Evolutionary conservation across 768 basidiomycete genomes (phyloP).

Genomic region (Amanita rubescens): DNA sequence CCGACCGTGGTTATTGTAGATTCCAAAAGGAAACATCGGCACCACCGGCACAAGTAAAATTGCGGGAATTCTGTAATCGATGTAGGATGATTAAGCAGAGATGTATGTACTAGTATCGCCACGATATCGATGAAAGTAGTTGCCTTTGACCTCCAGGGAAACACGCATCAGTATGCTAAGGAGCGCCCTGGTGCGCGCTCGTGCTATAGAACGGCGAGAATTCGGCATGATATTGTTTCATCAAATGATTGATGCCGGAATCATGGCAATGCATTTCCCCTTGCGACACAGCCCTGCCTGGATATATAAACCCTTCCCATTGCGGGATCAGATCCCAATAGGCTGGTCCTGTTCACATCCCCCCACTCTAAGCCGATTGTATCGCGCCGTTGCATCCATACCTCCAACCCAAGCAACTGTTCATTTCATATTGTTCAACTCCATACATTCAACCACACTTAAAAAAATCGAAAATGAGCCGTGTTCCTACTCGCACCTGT

Average conservation of each 20-base stretch:
- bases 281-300: background rate
- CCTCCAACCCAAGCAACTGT: constrained; percentile 11
- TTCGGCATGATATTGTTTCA: background rate
- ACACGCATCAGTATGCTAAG: no score
- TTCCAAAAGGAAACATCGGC: constrained; percentile 23
- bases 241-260: background rate
- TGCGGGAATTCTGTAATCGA: background rate
- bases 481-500: constrained; percentile 35
- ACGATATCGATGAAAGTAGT: background rate
- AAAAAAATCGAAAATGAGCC: constrained; percentile 20
- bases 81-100: no score
- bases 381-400: constrained; percentile 25
- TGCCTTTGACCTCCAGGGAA: no score
- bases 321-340: constrained; percentile 19
- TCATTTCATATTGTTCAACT: constrained; percentile 10
- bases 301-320: constrained; percentile 26
- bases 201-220: no score
- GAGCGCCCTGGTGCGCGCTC: no score
- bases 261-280: background rate
- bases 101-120: background rate
- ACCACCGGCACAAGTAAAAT: constrained; percentile 15
- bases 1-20: constrained; percentile 17
- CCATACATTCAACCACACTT: constrained; percentile 5
- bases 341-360: constrained; percentile 39
- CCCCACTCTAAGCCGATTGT: constrained; percentile 9